Evolutionary conservation across 495 filamentous ascomycete species (phyloP).

Genomic region (Glonium stellatum): DNA sequence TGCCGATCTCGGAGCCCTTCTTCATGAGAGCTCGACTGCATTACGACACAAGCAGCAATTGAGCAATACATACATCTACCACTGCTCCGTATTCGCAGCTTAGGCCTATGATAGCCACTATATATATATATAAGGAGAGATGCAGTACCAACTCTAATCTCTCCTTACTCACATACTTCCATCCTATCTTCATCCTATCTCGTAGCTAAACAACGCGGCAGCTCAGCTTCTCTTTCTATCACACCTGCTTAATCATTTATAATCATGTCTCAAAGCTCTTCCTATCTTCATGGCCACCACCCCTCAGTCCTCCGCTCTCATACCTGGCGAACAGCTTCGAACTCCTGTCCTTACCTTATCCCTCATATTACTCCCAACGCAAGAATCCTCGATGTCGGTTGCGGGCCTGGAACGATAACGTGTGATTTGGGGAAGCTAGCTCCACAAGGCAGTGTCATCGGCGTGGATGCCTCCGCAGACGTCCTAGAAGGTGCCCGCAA

Average conservation of each 20-base stretch:
- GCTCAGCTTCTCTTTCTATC: no score
- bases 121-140: no score
- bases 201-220: no score
- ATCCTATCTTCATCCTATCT: no score
- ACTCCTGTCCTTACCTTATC: constrained; percentile 47
- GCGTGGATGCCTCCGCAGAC: constrained; percentile 31
- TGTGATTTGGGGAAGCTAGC: constrained; percentile 44
- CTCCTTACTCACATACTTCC: no score
- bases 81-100: no score
- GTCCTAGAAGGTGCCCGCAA: constrained; percentile 39
- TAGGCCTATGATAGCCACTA: no score
- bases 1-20: no score
- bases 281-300: constrained; percentile 48
- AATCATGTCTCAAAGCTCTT: not conserved
- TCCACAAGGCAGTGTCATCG: constrained; percentile 41
- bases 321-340: constrained; percentile 45
- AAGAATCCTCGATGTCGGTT: constrained; percentile 53
- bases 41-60: no score
- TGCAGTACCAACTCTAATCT: no score
- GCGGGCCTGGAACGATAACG: constrained; percentile 54
- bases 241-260: not conserved
- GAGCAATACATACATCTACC: no score
- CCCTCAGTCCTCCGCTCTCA: constrained; percentile 46
- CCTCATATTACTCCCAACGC: constrained; percentile 42
- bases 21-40: no score